A percentile compares a stretch with the other conserved stretches of the same genome.
phyloP scores from a whole-genome alignment of 805 yeast genomes.

The Pichia kluyveri region DNA sequence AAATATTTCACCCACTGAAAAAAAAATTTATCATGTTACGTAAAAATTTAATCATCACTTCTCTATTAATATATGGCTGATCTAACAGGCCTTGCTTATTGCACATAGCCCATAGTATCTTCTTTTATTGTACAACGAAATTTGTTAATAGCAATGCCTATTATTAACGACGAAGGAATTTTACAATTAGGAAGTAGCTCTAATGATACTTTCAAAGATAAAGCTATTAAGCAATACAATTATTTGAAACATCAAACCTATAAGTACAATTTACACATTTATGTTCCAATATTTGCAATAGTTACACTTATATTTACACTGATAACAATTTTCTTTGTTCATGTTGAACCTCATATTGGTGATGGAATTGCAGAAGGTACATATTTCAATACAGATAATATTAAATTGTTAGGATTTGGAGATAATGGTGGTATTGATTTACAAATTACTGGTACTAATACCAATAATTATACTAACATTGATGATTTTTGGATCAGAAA shows the following conservation, averaged over 20 bases:
- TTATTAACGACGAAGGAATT: slow-evolving; percentile 1
- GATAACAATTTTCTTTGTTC: slow-evolving; percentile 7
- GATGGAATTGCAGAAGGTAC: slow-evolving; percentile 26
- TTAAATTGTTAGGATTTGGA: slow-evolving; percentile 24
- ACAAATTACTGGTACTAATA: slow-evolving; percentile 23
- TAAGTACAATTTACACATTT: slow-evolving; percentile 16
- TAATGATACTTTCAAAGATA: not conserved
- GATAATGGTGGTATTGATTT: slow-evolving; percentile 27
- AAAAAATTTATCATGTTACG: too few relatives aligned
- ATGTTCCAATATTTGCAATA: slow-evolving; percentile 18
- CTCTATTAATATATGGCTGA: too few relatives aligned
- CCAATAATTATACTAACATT: slow-evolving; percentile 25
- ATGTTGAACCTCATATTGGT: slow-evolving; percentile 22
- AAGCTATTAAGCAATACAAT: not conserved
- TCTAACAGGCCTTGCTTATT: too few relatives aligned
- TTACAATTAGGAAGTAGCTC: slow-evolving; percentile 9
- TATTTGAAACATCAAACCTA: not conserved
- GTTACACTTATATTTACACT: slow-evolving; percentile 8
- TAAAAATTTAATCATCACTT: too few relatives aligned
- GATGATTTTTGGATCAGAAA: slow-evolving; percentile 18
- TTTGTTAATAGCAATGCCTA: not conserved
- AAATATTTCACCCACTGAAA: too few relatives aligned
- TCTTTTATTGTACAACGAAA: too few relatives aligned
- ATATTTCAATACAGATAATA: slow-evolving; percentile 22
- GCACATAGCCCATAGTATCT: too few relatives aligned